Evolutionary conservation across 352 stramenopile species (phyloP), one percentile per base, ranked within the genome.

Genomic region (Phytophthora pini): DNA sequence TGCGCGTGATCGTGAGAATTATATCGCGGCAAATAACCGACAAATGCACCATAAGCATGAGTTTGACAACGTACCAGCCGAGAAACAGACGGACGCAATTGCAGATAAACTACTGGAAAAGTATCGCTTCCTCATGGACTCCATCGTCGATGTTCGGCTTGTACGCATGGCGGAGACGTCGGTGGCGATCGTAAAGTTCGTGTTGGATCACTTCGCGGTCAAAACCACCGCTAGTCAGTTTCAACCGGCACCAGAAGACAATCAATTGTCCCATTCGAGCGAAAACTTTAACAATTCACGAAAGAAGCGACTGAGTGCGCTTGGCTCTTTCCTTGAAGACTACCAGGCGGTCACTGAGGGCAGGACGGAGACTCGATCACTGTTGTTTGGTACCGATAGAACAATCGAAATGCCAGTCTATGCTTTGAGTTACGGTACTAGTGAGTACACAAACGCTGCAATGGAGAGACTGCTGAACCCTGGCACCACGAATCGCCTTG

Each of bases 41-140:
- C 54, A 61, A 56, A 64, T 43, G 27, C 59, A 51, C 24, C 32
- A 52, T 29, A 52, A 38, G 10, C 32, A 67, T 8, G 27, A 52
- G 24, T 43, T 26, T 65, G 56, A 15, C 20, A 67, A 78, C 5
- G 68, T 84, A 46, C 61, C 61, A 51, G 64, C 65, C 9, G 61
- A 65, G 24, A 75, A 72, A 29, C 72, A 77, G 15, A 79, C 56
- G 17, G 65, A 72, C 17, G 67, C 59, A 10, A 49, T 88, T 40
- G 82, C 77, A 4, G 64, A 70, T 13, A 82, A 85, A 20, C 51
- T 93, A 29, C 40, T 89, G 13, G 66, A 73, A 40, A 93, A 93
- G 61, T 65, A 87, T 59, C 60, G 75, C 36, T 93, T 93, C 39
- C 58, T 93, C n/a, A 83, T 89, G 59, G 82, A 91, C 26, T 80